phyloP scores from a whole-genome alignment of 2,329 filamentous ascomycete genomes.

The Pseudogymnoascus sp. region DNA sequence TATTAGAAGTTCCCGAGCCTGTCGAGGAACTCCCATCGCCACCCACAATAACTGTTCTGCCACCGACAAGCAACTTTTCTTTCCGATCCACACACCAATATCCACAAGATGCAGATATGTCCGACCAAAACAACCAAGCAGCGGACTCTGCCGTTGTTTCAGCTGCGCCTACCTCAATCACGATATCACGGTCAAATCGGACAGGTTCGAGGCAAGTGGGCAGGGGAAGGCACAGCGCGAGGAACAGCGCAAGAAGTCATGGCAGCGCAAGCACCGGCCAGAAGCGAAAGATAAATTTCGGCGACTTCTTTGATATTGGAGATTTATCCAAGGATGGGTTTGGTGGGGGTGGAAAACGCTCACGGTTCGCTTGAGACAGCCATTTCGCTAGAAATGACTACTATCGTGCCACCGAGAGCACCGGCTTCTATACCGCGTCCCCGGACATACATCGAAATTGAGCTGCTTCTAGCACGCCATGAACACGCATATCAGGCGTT shows the following conservation, averaged over 20 bases:
- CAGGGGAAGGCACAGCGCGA: slow-evolving; percentile 19
- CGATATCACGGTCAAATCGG: slow-evolving; percentile 23
- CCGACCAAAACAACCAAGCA: slow-evolving; percentile 36
- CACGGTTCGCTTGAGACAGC: slow-evolving; percentile 25
- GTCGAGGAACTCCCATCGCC: slow-evolving; percentile 13
- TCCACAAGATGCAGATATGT: slow-evolving; percentile 50
- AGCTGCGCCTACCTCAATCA: slow-evolving; percentile 21
- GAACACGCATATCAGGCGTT: background rate
- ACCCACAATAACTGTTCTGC: slow-evolving; percentile 26
- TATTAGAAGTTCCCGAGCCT: slow-evolving; percentile 15
- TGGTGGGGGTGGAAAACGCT: slow-evolving; percentile 29
- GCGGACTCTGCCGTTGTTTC: slow-evolving; percentile 21
- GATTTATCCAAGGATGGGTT: slow-evolving; percentile 55
- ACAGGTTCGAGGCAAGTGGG: slow-evolving; percentile 24
- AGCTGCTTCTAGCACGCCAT: background rate
- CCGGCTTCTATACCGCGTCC: background rate
- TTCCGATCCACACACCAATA: slow-evolving; percentile 60
- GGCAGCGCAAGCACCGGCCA: slow-evolving; percentile 38
- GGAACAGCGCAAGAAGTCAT: slow-evolving; percentile 10
- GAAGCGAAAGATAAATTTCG: slow-evolving; percentile 66
- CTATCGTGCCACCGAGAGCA: background rate
- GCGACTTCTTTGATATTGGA: slow-evolving; percentile 68
- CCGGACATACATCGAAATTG: background rate
- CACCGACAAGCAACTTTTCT: slow-evolving; percentile 56
- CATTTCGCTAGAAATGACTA: background rate